A percentile compares a stretch with the other conserved stretches of the same genome.
phyloP scores from a whole-genome alignment of 257 asterid species.

The Solanum habrochaites region DNA sequence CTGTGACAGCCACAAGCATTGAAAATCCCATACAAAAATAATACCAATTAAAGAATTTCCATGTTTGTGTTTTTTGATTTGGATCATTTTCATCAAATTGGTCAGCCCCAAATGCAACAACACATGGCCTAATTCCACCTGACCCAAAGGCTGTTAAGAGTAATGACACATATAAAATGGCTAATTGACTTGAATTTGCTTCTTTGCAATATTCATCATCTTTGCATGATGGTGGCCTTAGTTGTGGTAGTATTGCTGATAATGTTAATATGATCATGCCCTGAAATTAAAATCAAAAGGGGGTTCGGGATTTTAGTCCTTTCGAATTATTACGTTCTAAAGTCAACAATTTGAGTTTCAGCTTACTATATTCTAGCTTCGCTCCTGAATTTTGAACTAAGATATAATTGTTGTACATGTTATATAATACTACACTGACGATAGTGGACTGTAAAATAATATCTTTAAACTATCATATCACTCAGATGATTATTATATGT shows the following conservation, averaged over 20 bases:
- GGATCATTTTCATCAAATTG: constrained; percentile 72
- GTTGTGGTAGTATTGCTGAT: constrained; percentile 53
- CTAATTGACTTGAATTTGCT: constrained; percentile 50
- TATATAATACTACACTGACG: background rate
- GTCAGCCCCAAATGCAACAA: constrained; percentile 75
- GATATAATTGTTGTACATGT: background rate
- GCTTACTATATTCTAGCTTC: background rate
- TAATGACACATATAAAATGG: constrained; percentile 52
- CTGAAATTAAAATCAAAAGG: constrained; percentile 14
- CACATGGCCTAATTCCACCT: constrained; percentile 78
- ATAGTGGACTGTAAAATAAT: background rate
- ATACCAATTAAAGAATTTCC: constrained; percentile 95
- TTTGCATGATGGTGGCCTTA: constrained; percentile 64
- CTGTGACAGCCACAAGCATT: constrained; percentile 68
- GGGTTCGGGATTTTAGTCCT: background rate
- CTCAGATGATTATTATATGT: background rate
- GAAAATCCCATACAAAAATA: constrained; percentile 87
- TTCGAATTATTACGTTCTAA: background rate
- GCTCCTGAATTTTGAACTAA: background rate
- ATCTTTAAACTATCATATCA: background rate
- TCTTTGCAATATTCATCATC: constrained; percentile 24
- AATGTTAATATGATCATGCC: constrained; percentile 61
- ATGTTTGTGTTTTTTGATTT: constrained; percentile 40
- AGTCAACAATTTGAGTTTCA: background rate
- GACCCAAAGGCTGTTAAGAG: constrained; percentile 62